Evolutionary conservation across 495 filamentous ascomycete species (phyloP), one percentile per base, ranked within the genome.

Genomic region (Penicillium parvum): DNA sequence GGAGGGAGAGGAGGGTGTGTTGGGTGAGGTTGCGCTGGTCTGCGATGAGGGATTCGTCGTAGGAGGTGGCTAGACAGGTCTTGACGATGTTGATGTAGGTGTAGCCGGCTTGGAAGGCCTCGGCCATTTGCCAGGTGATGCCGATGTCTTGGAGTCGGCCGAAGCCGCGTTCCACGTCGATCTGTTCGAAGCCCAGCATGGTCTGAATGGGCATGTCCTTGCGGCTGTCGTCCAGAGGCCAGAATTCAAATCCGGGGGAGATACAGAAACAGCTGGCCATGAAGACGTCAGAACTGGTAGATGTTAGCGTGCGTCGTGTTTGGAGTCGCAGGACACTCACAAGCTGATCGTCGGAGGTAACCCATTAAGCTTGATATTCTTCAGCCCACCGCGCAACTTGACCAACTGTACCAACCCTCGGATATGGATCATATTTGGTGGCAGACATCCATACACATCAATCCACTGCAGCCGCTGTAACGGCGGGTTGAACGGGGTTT

Each of bases 401-500:
- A 71, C 29, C 43, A 72, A 51, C 32, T 68, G 57, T 5, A 62
- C 40, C 32, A 72, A 37, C 3, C 69, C 69, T 9, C 53, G 43
- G 5, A 66, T 49, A 43, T 72, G 69, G 8, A 68, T 53, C 27
- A 64, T 50, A 32, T 68, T 70, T 4, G 69, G 58, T 5, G 53
- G 53, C 6, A 68, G 53, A 32, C 60, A 61, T 0, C 66, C 64
- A 32, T 71, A 72, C 11, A 71, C 58, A 45, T 65, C 64, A 5
- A 72, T 37, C 69, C 65, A 72, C 29, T 72, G 69, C 20, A 72
- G 40, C 6, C 59, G 58, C 35, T 57, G 66, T 40, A 71, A 55
- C 0, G 69, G 69, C 1, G 66, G 50, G 15, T 53, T 52, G 19
- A 69, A 70, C 7, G 69, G 65, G 1, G 52, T 62, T 11, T 21